Conservation (phyloP, 129 eudicot species). For the Centella asiatica region DNA sequence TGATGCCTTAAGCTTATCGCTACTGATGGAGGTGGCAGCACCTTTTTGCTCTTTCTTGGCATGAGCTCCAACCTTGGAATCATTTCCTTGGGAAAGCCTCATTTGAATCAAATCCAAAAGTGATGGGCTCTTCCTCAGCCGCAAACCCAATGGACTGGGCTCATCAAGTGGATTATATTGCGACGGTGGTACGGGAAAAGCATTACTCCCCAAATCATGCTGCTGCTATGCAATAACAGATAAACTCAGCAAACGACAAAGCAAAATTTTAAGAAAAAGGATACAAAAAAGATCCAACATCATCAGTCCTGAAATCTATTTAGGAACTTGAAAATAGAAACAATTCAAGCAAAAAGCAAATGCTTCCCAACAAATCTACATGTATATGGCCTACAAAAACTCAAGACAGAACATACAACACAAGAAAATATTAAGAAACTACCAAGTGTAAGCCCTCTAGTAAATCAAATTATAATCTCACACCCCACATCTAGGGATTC, state of each 20-base stretch:
- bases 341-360: too few species aligned
- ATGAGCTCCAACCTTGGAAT: constrained; percentile 28
- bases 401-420: too few species aligned
- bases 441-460: not conserved
- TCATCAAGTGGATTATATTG: constrained; percentile 64
- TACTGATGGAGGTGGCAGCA: constrained; percentile 23
- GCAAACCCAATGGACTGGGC: constrained; percentile 87
- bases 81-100: constrained; percentile 61
- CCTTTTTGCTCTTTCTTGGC: constrained; percentile 38
- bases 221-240: constrained; percentile 18
- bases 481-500: too few species aligned
- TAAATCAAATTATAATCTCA: too few species aligned
- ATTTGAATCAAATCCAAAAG: constrained; percentile 84
- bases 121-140: constrained; percentile 71
- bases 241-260: not conserved
- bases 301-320: too few species aligned
- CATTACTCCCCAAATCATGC: constrained; percentile 25
- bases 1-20: constrained; percentile 83
- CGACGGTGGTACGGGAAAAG: constrained; percentile 23
- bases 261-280: not conserved
- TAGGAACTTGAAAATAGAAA: too few species aligned
- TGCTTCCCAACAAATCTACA: too few species aligned
- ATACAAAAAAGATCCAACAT: too few species aligned
- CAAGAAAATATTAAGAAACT: too few species aligned
- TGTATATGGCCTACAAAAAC: too few species aligned